Evolutionary conservation across 495 filamentous ascomycete species (phyloP), one percentile per base, ranked within the genome.

Genomic region (Cudoniella acicularis): DNA sequence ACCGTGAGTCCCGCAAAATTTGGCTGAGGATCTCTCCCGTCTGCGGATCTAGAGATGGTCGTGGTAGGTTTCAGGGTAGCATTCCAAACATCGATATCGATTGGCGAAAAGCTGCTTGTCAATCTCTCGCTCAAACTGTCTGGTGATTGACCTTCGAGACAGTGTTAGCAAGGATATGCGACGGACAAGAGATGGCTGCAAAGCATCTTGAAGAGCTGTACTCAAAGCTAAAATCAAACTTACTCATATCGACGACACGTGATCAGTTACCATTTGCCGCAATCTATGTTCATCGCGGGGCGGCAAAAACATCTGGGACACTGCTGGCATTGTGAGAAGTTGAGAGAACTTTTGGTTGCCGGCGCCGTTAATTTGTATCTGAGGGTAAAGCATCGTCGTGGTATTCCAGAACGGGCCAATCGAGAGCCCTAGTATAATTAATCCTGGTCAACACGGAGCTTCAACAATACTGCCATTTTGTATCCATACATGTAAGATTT

Each of bases 31-130:
- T 55, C 55, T 36, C 58, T 49, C 17, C 30, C 49, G 50, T 53
- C 58, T 49, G 58, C 56, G 17, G 52, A 54, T 60, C 59, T 54
- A 25, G 50, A 52, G 42, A 57, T 60, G n/a, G 59, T 49, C 49
- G 49, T n/a, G 22, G 58, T 53, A 26, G 61, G 61, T 59, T 67
- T 67, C 55, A 61, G 22, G 1, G 61, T 64, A 21, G 61, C 52
- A 54, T 61, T 62, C 61, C 61, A 64, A 50, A 56, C 61, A 36
- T 67, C 60, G 24, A 67, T 41, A 41, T 64, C 64, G 49, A 64
- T 58, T 17, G 59, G 59, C 17, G 59, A 52, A 45, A 57, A 30
- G 20, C 24, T 49, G 25, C 18, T 50, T n/a, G 48, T 46, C 25
- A 57, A 56, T 55, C 57, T 60, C 49, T 66, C 64, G 53, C 40